Evolutionary conservation across 768 basidiomycete species (phyloP).

Genomic region (Suillus alpinus): DNA sequence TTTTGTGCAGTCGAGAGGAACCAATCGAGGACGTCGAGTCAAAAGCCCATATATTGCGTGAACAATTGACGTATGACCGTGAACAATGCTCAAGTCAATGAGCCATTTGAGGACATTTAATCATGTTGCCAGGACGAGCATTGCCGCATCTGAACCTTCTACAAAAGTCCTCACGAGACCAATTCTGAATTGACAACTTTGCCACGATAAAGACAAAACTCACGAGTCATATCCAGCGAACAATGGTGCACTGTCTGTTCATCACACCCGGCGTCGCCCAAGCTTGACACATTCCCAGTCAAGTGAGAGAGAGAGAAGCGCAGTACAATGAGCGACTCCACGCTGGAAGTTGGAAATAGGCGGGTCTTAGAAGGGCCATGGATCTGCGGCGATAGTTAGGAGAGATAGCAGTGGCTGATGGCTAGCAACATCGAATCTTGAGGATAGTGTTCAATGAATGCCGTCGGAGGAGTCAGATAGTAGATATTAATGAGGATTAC

Average conservation of each 20-base stretch:
- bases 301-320: not conserved
- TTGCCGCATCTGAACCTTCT: not conserved
- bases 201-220: not conserved
- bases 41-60: not conserved
- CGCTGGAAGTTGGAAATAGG: not conserved
- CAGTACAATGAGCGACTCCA: not conserved
- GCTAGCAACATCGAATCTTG: not conserved
- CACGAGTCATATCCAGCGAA: slow-evolving; percentile 3
- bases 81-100: not conserved
- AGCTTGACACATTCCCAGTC: not conserved
- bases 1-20: not conserved
- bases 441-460: not conserved
- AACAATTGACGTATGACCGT: not conserved
- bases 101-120: not conserved
- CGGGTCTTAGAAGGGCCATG: not conserved
- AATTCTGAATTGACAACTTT: not conserved
- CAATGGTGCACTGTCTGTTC: not conserved
- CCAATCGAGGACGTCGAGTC: not conserved
- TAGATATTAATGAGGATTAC: not conserved
- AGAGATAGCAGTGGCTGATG: not conserved
- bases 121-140: no score
- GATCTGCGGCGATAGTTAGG: not conserved
- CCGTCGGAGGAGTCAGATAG: not conserved
- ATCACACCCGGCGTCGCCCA: not conserved
- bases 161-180: not conserved